A percentile compares a stretch with the other conserved stretches of the same genome.
phyloP scores from a whole-genome alignment of 495 filamentous ascomycete species.

The Neurospora sp. region DNA sequence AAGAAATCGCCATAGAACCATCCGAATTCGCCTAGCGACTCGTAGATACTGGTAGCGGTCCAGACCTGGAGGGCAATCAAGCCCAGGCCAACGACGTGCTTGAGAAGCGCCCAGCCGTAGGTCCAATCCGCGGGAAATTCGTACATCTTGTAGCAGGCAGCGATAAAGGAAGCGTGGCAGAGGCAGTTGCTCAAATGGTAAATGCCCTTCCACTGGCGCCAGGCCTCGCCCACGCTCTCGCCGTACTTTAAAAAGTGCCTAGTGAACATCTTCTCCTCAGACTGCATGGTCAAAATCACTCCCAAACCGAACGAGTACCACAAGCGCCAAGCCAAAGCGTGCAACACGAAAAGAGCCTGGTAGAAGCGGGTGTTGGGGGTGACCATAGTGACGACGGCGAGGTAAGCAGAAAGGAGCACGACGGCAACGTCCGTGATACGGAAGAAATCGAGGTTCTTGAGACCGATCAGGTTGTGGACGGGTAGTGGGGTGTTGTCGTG shows the following conservation, averaged over 20 bases:
- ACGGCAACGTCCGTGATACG: constrained; percentile 75
- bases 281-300: constrained; percentile 73
- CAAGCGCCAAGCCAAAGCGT: constrained; percentile 73
- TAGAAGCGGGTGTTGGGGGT: constrained; percentile 68
- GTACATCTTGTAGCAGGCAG: constrained; percentile 96
- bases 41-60: constrained; percentile 90
- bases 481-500: constrained; percentile 39
- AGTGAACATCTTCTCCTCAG: constrained; percentile 83
- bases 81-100: constrained; percentile 73
- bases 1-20: constrained; percentile 99
- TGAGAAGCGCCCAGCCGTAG: constrained; percentile 71
- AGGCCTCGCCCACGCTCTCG: constrained; percentile 79
- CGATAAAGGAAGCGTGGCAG: constrained; percentile 81
- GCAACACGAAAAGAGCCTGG: constrained; percentile 67
- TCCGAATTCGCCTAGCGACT: constrained; percentile 93
- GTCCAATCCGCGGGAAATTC: constrained; percentile 71
- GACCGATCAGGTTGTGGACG: constrained; percentile 70
- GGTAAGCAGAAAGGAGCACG: constrained; percentile 60
- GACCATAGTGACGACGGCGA: constrained; percentile 58
- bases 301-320: constrained; percentile 92
- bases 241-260: constrained; percentile 96
- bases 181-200: constrained; percentile 87
- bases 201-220: constrained; percentile 95
- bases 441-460: constrained; percentile 78
- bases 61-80: constrained; percentile 82